These are phyloP conservation scores for Talaromyces albobiverticillius DNA, from an alignment of 2,329 filamentous ascomycete species.

Conservation along the genomic window DNA sequence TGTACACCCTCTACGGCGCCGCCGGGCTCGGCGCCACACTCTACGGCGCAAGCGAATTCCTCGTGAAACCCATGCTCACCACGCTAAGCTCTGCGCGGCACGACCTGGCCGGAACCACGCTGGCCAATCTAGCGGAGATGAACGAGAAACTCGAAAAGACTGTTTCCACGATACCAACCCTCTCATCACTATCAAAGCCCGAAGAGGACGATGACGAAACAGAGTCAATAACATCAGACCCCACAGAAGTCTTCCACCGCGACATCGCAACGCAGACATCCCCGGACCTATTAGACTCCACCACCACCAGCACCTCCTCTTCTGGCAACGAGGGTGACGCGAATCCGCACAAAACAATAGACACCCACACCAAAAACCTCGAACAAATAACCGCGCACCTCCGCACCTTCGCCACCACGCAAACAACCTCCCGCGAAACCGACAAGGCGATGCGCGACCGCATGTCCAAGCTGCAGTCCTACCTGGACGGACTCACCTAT, in stretches of 20 bases:
- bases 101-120: conserved; percentile 53
- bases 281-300: conserved; percentile 30
- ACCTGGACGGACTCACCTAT: conserved; percentile 47
- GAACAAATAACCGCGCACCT: conserved; percentile 53
- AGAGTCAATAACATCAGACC: conserved; percentile 54
- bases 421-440: conserved; percentile 28
- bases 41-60: conserved; percentile 59
- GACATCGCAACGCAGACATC: conserved; percentile 63
- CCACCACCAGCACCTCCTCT: conserved; percentile 19
- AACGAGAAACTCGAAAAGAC: conserved; percentile 54
- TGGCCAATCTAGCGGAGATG: conserved; percentile 51
- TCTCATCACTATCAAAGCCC: conserved; percentile 15
- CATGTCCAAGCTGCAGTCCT: conserved; percentile 48
- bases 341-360: conserved; percentile 21
- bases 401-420: conserved; percentile 42
- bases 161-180: conserved; percentile 51
- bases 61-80: conserved; percentile 58
- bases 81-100: conserved; percentile 55
- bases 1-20: conserved; percentile 57
- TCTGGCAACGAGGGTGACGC: conserved; percentile 1
- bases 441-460: conserved; percentile 33
- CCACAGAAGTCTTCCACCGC: conserved; percentile 62
- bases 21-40: conserved; percentile 54
- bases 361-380: conserved; percentile 42
- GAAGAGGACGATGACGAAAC: conserved; percentile 29